Conservation (phyloP, 2,329 filamentous ascomycete species). For the Decorospora gaudefroyi region DNA sequence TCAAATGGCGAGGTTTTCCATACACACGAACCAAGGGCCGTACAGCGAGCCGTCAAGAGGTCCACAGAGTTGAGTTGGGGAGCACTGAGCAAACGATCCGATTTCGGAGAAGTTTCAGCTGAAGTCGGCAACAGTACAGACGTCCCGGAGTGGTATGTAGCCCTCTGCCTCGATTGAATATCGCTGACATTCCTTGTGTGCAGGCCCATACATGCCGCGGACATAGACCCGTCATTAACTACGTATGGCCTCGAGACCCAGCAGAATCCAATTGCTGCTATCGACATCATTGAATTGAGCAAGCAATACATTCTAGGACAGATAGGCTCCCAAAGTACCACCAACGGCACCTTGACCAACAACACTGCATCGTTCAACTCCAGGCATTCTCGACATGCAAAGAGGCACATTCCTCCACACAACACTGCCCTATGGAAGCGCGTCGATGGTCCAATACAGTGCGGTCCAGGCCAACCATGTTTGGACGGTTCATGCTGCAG, state of each 20-base stretch:
- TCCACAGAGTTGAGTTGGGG: not conserved
- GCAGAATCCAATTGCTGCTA: constrained; percentile 9
- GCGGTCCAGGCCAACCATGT: constrained; percentile 16
- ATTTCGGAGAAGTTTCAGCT: not conserved
- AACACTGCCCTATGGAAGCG: not conserved
- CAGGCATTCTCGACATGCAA: constrained; percentile 1
- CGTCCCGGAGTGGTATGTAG: not conserved
- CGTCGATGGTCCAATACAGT: constrained; percentile 18
- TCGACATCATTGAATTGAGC: constrained; percentile 12
- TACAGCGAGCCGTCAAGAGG: not conserved
- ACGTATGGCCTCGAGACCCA: constrained; percentile 11
- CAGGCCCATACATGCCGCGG: constrained; percentile 5
- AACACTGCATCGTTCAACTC: not conserved
- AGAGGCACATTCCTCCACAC: not conserved
- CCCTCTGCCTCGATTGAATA: not conserved
- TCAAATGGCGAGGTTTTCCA: not conserved
- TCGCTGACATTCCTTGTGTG: not conserved
- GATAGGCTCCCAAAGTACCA: constrained; percentile 3
- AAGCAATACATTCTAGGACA: constrained; percentile 11
- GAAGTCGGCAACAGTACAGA: not conserved
- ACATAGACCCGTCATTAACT: constrained; percentile 2
- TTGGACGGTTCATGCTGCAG: constrained; percentile 15
- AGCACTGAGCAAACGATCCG: not conserved
- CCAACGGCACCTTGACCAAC: constrained; percentile 1
- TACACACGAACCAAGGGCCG: not conserved